Percentiles rank a stretch among this genome's conserved stretches.
Conservation (phyloP, 2,329 filamentous ascomycete species). For the Amauroascus niger region DNA sequence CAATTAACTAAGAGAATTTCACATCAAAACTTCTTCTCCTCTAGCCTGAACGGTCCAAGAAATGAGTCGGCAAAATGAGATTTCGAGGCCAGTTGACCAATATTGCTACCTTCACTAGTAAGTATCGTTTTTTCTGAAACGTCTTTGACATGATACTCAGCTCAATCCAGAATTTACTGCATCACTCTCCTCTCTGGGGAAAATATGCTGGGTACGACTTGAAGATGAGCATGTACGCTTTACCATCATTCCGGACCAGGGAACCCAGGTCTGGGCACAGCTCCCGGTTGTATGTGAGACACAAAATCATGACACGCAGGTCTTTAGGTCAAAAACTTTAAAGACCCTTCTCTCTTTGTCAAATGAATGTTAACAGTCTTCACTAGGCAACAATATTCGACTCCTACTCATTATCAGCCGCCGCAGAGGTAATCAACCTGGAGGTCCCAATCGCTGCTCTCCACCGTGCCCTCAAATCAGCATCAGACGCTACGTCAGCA, state of each 20-base stretch:
- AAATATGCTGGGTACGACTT: slow-evolving; percentile 82
- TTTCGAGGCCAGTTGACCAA: slow-evolving; percentile 47
- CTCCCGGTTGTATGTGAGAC: slow-evolving; percentile 36
- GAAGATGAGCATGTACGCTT: slow-evolving; percentile 82
- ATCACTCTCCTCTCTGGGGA: slow-evolving; percentile 58
- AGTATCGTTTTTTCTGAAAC: slow-evolving; percentile 18
- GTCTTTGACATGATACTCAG: slow-evolving; percentile 5
- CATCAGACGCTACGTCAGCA: slow-evolving; percentile 68
- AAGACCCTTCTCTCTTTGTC: neutral
- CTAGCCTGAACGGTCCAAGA: too few species aligned
- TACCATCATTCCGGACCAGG: slow-evolving; percentile 88
- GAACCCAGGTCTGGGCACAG: slow-evolving; percentile 92
- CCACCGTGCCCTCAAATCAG: slow-evolving; percentile 84
- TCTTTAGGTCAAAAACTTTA: neutral
- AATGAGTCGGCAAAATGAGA: slow-evolving; percentile 33
- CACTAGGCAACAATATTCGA: slow-evolving; percentile 74
- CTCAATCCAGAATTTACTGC: slow-evolving; percentile 48
- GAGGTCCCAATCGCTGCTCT: slow-evolving; percentile 84
- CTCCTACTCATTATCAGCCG: slow-evolving; percentile 78
- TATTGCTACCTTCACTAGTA: slow-evolving; percentile 46
- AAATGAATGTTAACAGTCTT: neutral
- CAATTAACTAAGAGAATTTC: too few species aligned
- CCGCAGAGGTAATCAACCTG: slow-evolving; percentile 90
- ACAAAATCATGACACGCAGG: neutral
- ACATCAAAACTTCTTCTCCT: too few species aligned